Evolutionary conservation across 139 green algal species (phyloP), one percentile per base, ranked within the genome.

Genomic region (Yamagishiella unicocca): DNA sequence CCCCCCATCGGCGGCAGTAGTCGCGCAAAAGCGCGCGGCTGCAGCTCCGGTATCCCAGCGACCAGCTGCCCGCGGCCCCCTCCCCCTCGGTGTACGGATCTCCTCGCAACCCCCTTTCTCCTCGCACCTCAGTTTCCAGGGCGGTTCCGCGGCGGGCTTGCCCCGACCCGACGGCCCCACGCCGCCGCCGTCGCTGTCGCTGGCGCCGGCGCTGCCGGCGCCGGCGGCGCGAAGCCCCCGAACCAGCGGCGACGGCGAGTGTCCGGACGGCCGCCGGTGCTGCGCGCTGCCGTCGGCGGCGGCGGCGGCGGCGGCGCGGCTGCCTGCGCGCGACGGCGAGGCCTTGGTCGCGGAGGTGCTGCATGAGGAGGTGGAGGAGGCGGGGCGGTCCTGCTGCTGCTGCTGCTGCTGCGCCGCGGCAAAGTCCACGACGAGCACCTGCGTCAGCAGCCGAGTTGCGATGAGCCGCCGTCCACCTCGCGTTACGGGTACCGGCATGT

Each of bases 351-450:
- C 17, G 37, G 12, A n/a, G n/a, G n/a, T n/a, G n/a, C n/a, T n/a
- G n/a, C n/a, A n/a, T n/a, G 33, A 40, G 7, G 66, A 38, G 66
- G 66, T 27, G 66, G 66, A 25, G 33, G 12, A 25, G 33, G 66
- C 6, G 5, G 66, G 66, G 31, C 27, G 31, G 31, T 42, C 31
- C n/a, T n/a, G n/a, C n/a, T n/a, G 1, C 27, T 58, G 73, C 45
- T 62, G 14, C 7, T 33, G 75, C 19, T 50, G 50, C 31, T 46
- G n/a, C 29, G 43, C 45, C 31, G 75, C 50, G 4, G 19, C 37
- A 19, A 84, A 84, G 55, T 84, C 55, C 2, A 84, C 77, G 22
- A 84, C 77, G 31, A 84, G n/a, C 24, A 84, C 55, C 77, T 84
- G 54, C 37, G 14, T 2, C 5, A 3, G 12, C 31, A 46, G 31